These are phyloP conservation scores for Penicillium sp. DNA, from an alignment of 2,329 filamentous ascomycete species.

Conservation along the genomic window DNA sequence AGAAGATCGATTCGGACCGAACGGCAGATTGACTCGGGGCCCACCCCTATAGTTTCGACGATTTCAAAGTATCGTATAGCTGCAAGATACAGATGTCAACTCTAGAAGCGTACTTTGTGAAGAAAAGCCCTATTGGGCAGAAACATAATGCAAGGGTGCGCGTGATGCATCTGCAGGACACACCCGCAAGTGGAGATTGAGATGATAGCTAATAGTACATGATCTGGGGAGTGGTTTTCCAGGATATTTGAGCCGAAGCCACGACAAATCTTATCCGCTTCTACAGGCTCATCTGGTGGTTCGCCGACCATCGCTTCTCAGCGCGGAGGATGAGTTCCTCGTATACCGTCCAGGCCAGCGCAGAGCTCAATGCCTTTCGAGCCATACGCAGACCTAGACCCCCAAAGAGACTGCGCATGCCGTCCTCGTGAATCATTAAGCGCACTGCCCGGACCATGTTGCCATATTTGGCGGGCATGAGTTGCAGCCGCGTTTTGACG, in stretches of 20 bases:
- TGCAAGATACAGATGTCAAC: constrained; percentile 1
- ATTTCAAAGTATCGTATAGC: not conserved
- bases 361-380: constrained; percentile 87
- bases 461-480: constrained; percentile 79
- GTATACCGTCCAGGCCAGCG: constrained; percentile 96
- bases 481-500: constrained; percentile 90
- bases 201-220: constrained; percentile 25
- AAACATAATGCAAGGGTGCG: constrained; percentile 17
- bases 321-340: constrained; percentile 85
- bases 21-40: not conserved
- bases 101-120: not conserved
- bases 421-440: constrained; percentile 82
- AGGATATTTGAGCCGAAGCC: not conserved
- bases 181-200: constrained; percentile 8
- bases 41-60: not conserved
- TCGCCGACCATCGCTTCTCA: constrained; percentile 50
- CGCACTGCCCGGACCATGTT: constrained; percentile 79
- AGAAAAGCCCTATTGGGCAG: not conserved
- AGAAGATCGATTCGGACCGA: not conserved
- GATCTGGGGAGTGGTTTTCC: constrained; percentile 2
- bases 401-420: constrained; percentile 77
- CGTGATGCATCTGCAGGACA: constrained; percentile 8
- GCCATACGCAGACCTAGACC: constrained; percentile 85
- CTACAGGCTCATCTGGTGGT: constrained; percentile 30
- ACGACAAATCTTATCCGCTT: not conserved